Evolutionary conservation across 805 yeast species (phyloP).

Genomic region (Hanseniaspora pseudoguilliermondii): DNA sequence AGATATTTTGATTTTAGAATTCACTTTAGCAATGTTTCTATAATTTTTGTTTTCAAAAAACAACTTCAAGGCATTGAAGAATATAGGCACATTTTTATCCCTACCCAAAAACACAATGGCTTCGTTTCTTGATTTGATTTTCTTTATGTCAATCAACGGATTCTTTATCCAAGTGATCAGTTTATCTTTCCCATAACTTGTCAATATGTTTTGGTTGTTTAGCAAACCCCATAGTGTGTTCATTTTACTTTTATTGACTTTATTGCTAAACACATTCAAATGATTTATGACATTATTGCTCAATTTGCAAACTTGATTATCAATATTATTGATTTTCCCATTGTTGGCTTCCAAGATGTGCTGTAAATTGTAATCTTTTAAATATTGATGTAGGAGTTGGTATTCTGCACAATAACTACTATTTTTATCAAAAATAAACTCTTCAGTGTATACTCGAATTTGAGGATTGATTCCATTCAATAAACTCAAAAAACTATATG

Average conservation of each 20-base stretch:
- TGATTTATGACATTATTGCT: constrained; percentile 45
- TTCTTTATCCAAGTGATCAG: constrained; percentile 59
- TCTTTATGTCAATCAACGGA: constrained; percentile 48
- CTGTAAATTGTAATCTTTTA: constrained; percentile 34
- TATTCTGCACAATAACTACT: constrained; percentile 16
- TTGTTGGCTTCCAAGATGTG: not conserved
- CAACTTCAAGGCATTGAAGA: constrained; percentile 28
- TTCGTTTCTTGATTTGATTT: constrained; percentile 47
- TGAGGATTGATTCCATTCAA: not conserved
- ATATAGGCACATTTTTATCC: constrained; percentile 25
- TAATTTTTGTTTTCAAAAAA: constrained; percentile 36
- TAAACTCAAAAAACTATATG: constrained; percentile 25
- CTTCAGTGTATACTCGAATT: not conserved
- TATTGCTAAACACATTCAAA: constrained; percentile 61
- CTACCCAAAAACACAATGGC: constrained; percentile 40
- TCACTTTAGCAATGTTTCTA: constrained; percentile 35
- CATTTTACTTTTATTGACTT: constrained; percentile 35
- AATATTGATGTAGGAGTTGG: constrained; percentile 38
- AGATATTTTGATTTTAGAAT: constrained; percentile 49
- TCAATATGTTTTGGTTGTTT: constrained; percentile 51
- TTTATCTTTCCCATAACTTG: constrained; percentile 60
- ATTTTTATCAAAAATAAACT: not conserved
- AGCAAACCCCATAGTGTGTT: constrained; percentile 68
- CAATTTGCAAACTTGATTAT: constrained; percentile 43
- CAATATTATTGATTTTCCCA: constrained; percentile 25